phyloP scores from a whole-genome alignment of 2,329 filamentous ascomycete genomes.

The Beauveria sp. region DNA sequence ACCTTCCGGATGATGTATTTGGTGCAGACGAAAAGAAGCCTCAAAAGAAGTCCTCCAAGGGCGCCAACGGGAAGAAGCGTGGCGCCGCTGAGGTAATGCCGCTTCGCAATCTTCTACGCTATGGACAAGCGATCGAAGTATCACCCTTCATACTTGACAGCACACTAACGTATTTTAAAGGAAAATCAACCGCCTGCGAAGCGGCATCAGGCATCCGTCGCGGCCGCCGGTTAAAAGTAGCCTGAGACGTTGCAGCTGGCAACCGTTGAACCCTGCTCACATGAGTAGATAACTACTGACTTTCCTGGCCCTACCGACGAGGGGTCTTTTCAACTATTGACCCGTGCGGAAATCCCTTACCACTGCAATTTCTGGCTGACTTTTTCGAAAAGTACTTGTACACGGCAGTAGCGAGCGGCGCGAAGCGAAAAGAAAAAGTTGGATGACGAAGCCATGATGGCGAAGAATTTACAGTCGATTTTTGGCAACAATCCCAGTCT shows the following conservation, averaged over 20 bases:
- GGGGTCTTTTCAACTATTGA: background rate
- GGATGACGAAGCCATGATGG: background rate
- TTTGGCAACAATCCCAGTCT: background rate
- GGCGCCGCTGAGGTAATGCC: conserved; percentile 37
- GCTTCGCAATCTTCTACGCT: conserved; percentile 15
- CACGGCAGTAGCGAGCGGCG: conserved; percentile 3
- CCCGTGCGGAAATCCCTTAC: background rate
- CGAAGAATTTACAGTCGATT: background rate
- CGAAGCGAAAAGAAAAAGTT: background rate
- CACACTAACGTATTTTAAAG: conserved; percentile 16
- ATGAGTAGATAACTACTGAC: background rate
- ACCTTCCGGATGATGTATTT: conserved; percentile 87
- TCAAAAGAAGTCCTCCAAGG: conserved; percentile 45
- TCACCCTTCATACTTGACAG: background rate
- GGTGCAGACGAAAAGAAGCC: conserved; percentile 68
- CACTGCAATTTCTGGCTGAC: conserved; percentile 11
- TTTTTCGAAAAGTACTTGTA: conserved; percentile 3
- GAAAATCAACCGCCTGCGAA: conserved; percentile 33
- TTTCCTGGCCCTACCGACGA: background rate
- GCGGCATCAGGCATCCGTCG: conserved; percentile 33
- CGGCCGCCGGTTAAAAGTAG: conserved; percentile 27
- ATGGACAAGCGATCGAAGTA: conserved; percentile 1
- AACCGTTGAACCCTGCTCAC: background rate
- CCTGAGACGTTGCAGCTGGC: background rate
- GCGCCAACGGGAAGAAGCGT: conserved; percentile 39